Conservation (phyloP, 1,284 basidiomycete genomes). For the Pholiota adiposa region DNA sequence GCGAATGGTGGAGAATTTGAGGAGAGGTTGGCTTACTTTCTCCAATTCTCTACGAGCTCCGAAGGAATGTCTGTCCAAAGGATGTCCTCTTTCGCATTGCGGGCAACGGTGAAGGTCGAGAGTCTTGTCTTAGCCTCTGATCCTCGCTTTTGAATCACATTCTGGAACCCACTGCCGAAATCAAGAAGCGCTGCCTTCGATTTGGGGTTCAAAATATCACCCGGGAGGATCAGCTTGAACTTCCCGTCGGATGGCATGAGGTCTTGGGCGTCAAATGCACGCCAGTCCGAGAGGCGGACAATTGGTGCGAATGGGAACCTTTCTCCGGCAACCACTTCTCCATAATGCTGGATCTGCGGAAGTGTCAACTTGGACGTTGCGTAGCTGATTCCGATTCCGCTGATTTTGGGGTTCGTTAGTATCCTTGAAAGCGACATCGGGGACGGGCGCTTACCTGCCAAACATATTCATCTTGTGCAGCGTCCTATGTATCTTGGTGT, state of each 20-base stretch:
- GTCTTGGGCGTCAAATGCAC: slow-evolving; percentile 28
- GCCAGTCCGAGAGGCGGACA: slow-evolving; percentile 28
- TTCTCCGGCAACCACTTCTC: slow-evolving; percentile 22
- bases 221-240: slow-evolving; percentile 31
- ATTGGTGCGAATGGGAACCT: slow-evolving; percentile 26
- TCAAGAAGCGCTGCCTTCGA: not conserved
- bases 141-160: not conserved
- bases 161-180: not conserved
- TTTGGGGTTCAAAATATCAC: slow-evolving; percentile 15
- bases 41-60: slow-evolving; percentile 9
- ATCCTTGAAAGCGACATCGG: too few species aligned
- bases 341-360: slow-evolving; percentile 4
- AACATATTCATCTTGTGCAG: slow-evolving; percentile 17
- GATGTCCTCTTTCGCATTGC: slow-evolving; percentile 10
- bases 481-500: not conserved
- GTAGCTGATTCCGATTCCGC: slow-evolving; percentile 30
- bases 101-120: slow-evolving; percentile 1
- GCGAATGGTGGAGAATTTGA: not conserved
- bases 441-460: slow-evolving; percentile 3
- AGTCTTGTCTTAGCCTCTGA: not conserved
- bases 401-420: too few species aligned
- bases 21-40: not conserved
- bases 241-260: slow-evolving; percentile 26
- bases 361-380: not conserved
- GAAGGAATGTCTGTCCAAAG: slow-evolving; percentile 10